These are phyloP conservation scores for Mortierella sp. DNA, from an alignment of 371 early-diverging fungal genomes.

Conservation along the genomic window DNA sequence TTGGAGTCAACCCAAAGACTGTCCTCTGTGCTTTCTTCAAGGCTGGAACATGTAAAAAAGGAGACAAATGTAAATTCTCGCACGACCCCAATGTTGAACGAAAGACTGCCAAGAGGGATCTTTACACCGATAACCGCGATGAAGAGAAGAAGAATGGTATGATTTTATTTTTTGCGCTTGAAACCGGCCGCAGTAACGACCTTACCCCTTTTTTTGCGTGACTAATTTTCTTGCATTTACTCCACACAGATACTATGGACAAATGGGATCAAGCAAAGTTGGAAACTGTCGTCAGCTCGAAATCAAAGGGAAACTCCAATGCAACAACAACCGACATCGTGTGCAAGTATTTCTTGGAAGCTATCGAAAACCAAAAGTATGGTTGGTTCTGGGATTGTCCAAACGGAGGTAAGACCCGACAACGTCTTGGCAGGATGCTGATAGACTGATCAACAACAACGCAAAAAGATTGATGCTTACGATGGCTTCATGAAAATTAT, in stretches of 20 bases:
- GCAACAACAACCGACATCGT: slow-evolving; percentile 95
- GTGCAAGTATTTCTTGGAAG: slow-evolving; percentile 99
- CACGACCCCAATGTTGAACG: slow-evolving; percentile 95
- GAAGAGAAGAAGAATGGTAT: slow-evolving; percentile 64
- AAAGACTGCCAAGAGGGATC: slow-evolving; percentile 90
- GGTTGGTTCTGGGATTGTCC: slow-evolving; percentile 99
- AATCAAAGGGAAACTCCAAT: slow-evolving; percentile 75
- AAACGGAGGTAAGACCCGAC: slow-evolving; percentile 75
- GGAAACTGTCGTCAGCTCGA: slow-evolving; percentile 89
- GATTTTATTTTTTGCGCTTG: not conserved
- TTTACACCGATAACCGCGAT: slow-evolving; percentile 91
- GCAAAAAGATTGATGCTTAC: not conserved
- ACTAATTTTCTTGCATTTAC: too few species aligned
- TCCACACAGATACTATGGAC: slow-evolving; percentile 88
- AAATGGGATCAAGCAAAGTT: slow-evolving; percentile 94
- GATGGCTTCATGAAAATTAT: not conserved
- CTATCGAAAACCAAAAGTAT: slow-evolving; percentile 97
- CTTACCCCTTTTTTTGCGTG: too few species aligned
- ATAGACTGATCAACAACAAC: not conserved
- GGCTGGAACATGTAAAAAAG: slow-evolving; percentile 93
- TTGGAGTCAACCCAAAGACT: slow-evolving; percentile 99
- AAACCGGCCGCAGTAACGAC: not conserved
- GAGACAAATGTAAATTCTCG: slow-evolving; percentile 98
- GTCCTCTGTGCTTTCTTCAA: slow-evolving; percentile 96
- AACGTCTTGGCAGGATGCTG: not conserved